A percentile compares a stretch with the other conserved stretches of the same genome.
Evolutionary conservation across 2,329 filamentous ascomycete species (phyloP).

Genomic region (Fusarium penzigii): DNA sequence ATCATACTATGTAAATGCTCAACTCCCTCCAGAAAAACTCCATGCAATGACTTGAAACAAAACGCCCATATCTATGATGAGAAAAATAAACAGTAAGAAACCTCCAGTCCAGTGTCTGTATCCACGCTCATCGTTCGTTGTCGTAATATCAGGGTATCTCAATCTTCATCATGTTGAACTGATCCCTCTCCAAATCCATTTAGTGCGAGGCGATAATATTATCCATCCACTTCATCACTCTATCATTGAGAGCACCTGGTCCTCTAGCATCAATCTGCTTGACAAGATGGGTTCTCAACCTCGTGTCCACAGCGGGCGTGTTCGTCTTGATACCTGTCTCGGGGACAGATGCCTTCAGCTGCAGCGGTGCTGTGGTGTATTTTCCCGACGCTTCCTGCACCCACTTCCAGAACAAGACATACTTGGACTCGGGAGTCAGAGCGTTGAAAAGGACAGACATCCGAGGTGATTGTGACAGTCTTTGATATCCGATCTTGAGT

Average conservation of each 20-base stretch:
- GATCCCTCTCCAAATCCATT: too few species aligned
- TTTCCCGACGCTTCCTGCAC: conserved; percentile 11
- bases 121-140: conserved; percentile 1
- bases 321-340: background rate
- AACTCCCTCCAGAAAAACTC: too few species aligned
- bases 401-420: conserved; percentile 17
- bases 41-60: too few species aligned
- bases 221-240: conserved; percentile 23
- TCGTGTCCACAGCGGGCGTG: background rate
- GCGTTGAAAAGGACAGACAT: conserved; percentile 8
- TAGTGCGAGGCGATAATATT: conserved; percentile 12
- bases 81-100: too few species aligned
- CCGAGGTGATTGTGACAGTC: background rate
- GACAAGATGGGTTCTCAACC: conserved; percentile 17
- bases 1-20: too few species aligned
- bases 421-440: background rate
- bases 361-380: background rate
- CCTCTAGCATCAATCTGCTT: conserved; percentile 22
- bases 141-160: conserved; percentile 20
- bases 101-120: too few species aligned
- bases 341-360: conserved; percentile 8
- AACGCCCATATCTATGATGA: too few species aligned
- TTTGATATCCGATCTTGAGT: background rate
- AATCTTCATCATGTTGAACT: conserved; percentile 16
- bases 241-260: conserved; percentile 23